Evolutionary conservation across 192 early-diverging fungal genomes (phyloP).

Genomic region (Podila epicladia): DNA sequence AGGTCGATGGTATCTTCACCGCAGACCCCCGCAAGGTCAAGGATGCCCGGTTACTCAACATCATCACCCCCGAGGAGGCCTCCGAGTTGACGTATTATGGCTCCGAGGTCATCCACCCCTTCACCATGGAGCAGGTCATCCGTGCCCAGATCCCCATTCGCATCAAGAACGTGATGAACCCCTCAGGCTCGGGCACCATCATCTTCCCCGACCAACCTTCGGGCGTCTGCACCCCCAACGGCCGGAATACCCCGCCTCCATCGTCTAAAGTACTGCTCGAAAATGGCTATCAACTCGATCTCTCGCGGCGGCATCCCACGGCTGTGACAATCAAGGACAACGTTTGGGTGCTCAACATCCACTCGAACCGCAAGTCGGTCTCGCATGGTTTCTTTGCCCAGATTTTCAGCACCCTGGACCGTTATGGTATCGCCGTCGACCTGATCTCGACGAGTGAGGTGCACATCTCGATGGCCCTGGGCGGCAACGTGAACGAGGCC

Average conservation of each 20-base stretch:
- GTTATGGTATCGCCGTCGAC: slow-evolving; percentile 92
- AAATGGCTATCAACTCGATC: slow-evolving; percentile 79
- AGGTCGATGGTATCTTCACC: slow-evolving; percentile 99
- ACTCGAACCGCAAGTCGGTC: slow-evolving; percentile 95
- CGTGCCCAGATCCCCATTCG: slow-evolving; percentile 96
- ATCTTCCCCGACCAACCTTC: slow-evolving; percentile 85
- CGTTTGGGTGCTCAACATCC: slow-evolving; percentile 95
- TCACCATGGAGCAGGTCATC: slow-evolving; percentile 99
- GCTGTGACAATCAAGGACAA: slow-evolving; percentile 99
- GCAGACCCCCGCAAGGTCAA: slow-evolving; percentile 98
- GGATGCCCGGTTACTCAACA: slow-evolving; percentile 81
- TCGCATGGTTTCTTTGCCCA: slow-evolving; percentile 98
- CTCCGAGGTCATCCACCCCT: slow-evolving; percentile 96
- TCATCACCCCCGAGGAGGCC: slow-evolving; percentile 98
- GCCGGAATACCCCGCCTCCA: slow-evolving; percentile 59
- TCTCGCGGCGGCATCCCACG: slow-evolving; percentile 86
- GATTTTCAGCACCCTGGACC: slow-evolving; percentile 92
- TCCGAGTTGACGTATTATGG: slow-evolving; percentile 98
- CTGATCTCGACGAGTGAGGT: slow-evolving; percentile 94
- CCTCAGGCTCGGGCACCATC: slow-evolving; percentile 90
- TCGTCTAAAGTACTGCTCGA: slow-evolving; percentile 70
- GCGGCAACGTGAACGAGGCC: slow-evolving; percentile 64
- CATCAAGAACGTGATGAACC: slow-evolving; percentile 98
- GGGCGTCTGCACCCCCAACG: slow-evolving; percentile 59
- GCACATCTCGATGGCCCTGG: slow-evolving; percentile 90